phyloP scores from a whole-genome alignment of 108 stramenopile genomes.

The Stephanodiscus minutulus region DNA sequence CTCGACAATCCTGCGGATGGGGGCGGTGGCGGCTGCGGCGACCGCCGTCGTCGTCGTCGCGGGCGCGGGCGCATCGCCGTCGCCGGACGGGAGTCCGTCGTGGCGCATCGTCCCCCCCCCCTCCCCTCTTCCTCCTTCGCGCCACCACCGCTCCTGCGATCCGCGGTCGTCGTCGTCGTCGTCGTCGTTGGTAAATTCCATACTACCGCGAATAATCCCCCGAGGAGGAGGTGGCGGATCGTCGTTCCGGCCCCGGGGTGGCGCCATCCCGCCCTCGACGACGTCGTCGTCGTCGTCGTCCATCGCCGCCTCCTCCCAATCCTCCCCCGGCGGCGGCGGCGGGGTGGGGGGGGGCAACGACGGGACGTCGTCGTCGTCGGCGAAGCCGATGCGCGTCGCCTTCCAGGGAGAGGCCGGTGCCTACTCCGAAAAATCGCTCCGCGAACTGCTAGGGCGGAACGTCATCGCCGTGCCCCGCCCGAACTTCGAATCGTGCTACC shows the following conservation, averaged over 20 bases:
- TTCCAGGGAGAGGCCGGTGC: slow-evolving; percentile 98
- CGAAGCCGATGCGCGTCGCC: slow-evolving; percentile 71
- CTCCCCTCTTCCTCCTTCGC: neutral
- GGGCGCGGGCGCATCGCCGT: too few species aligned
- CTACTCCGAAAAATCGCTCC: slow-evolving; percentile 94
- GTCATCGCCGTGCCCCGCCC: slow-evolving; percentile 88
- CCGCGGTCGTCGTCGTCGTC: neutral
- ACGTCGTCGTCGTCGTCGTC: neutral
- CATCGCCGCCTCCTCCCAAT: neutral
- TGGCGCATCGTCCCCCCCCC: neutral
- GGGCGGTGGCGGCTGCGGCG: too few species aligned
- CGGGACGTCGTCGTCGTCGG: neutral
- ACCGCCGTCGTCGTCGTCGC: too few species aligned
- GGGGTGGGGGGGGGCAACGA: neutral
- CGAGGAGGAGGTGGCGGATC: neutral
- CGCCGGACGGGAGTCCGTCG: too few species aligned
- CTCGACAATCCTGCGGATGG: too few species aligned
- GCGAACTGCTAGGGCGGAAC: slow-evolving; percentile 88
- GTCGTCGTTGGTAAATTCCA: too few species aligned
- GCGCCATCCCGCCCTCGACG: neutral
- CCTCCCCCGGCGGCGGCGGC: neutral
- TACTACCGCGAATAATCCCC: neutral
- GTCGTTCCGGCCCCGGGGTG: neutral
- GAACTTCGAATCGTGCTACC: slow-evolving; percentile 94
- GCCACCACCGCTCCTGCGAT: neutral